These are phyloP conservation scores for Tylopilus plumbeoviolaceoides DNA, from an alignment of 768 basidiomycete species.

Conservation along the genomic window DNA sequence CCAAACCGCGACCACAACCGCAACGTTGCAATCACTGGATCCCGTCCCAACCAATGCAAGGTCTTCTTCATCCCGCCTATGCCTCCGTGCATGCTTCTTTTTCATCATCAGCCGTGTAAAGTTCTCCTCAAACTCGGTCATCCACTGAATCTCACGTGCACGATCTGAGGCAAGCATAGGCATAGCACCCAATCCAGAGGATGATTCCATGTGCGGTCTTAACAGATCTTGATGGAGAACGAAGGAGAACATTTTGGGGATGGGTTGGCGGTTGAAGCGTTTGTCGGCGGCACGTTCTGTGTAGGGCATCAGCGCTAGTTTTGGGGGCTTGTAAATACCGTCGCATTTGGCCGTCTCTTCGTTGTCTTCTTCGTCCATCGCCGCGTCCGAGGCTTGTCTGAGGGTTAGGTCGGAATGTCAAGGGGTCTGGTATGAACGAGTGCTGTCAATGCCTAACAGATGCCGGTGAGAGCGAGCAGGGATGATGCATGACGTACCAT, in stretches of 20 bases:
- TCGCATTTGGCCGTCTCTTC: conserved; percentile 30
- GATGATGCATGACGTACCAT: conserved; percentile 56
- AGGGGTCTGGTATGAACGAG: conserved; percentile 57
- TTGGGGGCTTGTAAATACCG: conserved; percentile 79
- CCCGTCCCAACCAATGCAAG: conserved; percentile 78
- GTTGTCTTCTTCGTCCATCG: conserved; percentile 27
- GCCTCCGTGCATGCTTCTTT: conserved; percentile 74
- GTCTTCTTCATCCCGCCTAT: conserved; percentile 79
- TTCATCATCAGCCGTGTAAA: conserved; percentile 88
- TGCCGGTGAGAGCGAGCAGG: neutral
- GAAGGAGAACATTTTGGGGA: conserved; percentile 66
- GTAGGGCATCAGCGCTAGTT: conserved; percentile 87
- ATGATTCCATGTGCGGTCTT: conserved; percentile 66
- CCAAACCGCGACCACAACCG: conserved; percentile 70
- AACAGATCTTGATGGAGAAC: conserved; percentile 51
- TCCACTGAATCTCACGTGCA: conserved; percentile 71
- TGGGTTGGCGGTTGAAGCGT: conserved; percentile 43
- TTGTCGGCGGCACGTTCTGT: conserved; percentile 50
- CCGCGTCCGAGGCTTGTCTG: conserved; percentile 38
- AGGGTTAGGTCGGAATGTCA: conserved; percentile 91
- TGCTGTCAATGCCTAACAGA: neutral
- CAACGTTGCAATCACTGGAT: conserved; percentile 49
- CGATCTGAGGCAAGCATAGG: conserved; percentile 57
- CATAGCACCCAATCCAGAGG: conserved; percentile 65
- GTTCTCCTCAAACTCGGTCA: conserved; percentile 91